Evolutionary conservation across 2,329 filamentous ascomycete species (phyloP).

Genomic region (Pseudogymnoascus sp.): DNA sequence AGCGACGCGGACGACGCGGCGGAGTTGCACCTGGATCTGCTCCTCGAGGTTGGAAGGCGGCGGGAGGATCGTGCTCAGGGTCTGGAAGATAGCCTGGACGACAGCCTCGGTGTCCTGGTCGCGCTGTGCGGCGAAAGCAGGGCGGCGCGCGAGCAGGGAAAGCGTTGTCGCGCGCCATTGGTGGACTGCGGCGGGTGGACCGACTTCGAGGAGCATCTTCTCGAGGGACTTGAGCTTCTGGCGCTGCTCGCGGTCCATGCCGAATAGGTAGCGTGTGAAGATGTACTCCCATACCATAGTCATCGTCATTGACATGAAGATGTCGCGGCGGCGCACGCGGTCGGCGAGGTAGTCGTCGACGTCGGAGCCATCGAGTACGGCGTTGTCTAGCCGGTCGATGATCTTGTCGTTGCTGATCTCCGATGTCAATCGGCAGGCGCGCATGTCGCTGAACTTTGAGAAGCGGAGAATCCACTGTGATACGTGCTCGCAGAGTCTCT

Average conservation of each 20-base stretch:
- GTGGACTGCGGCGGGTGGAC: slow-evolving; percentile 78
- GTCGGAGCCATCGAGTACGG: slow-evolving; percentile 86
- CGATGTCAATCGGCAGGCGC: slow-evolving; percentile 70
- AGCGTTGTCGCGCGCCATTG: slow-evolving; percentile 96
- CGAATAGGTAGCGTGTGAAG: slow-evolving; percentile 95
- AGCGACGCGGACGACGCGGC: slow-evolving; percentile 78
- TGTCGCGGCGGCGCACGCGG: slow-evolving; percentile 77
- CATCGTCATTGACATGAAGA: slow-evolving; percentile 99
- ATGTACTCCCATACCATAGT: slow-evolving; percentile 99
- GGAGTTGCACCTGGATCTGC: slow-evolving; percentile 75
- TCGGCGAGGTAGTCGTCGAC: slow-evolving; percentile 83
- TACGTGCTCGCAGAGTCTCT: slow-evolving; percentile 89
- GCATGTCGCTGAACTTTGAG: slow-evolving; percentile 93
- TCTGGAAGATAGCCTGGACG: slow-evolving; percentile 82
- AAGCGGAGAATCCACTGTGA: slow-evolving; percentile 98
- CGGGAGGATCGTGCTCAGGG: slow-evolving; percentile 73
- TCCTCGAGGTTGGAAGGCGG: slow-evolving; percentile 72
- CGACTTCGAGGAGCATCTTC: slow-evolving; percentile 82
- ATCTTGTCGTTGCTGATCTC: slow-evolving; percentile 89
- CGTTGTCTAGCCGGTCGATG: slow-evolving; percentile 87
- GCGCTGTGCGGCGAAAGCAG: slow-evolving; percentile 72
- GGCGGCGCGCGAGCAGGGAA: slow-evolving; percentile 73
- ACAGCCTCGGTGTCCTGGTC: slow-evolving; percentile 90
- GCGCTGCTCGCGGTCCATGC: slow-evolving; percentile 95
- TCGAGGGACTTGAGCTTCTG: slow-evolving; percentile 96